A percentile compares a stretch with the other conserved stretches of the same genome.
These are phyloP conservation scores for Schizophyllum amplum DNA, from an alignment of 1,284 basidiomycete species.

Conservation along the genomic window DNA sequence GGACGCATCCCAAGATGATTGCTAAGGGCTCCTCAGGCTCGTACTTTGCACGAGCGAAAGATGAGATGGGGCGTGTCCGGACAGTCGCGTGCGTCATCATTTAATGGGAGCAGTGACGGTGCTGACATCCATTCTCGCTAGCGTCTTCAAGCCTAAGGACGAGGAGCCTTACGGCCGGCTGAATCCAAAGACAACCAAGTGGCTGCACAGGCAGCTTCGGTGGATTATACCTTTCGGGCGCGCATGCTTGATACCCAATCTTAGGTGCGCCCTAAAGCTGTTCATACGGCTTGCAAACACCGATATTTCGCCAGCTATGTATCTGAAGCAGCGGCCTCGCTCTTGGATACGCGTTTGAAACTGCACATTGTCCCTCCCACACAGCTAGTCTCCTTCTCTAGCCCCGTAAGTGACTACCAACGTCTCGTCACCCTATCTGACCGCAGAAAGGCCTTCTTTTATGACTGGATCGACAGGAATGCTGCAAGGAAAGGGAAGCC, in stretches of 20 bases:
- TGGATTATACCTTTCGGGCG: conserved; percentile 84
- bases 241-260: conserved; percentile 77
- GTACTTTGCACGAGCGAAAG: conserved; percentile 77
- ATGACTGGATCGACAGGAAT: conserved; percentile 80
- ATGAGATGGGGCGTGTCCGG: conserved; percentile 53
- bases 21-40: conserved; percentile 80
- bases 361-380: conserved; percentile 83
- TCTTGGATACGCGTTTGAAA: conserved; percentile 70
- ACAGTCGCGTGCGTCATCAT: conserved; percentile 62
- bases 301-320: conserved; percentile 26
- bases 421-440: not conserved
- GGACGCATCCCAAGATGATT: conserved; percentile 85
- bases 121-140: conserved; percentile 20
- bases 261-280: conserved; percentile 45
- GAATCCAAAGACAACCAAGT: conserved; percentile 89
- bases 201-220: conserved; percentile 79
- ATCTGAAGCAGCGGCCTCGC: conserved; percentile 71
- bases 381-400: conserved; percentile 75
- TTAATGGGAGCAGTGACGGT: not conserved
- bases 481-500: conserved; percentile 73
- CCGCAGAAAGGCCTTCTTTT: conserved; percentile 67
- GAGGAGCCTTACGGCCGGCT: conserved; percentile 81
- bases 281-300: not conserved
- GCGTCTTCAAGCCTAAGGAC: conserved; percentile 87
- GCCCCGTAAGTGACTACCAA: conserved; percentile 41